Evolutionary conservation across 371 early-diverging fungal genomes (phyloP).

Genomic region (Zychaea mexicana): DNA sequence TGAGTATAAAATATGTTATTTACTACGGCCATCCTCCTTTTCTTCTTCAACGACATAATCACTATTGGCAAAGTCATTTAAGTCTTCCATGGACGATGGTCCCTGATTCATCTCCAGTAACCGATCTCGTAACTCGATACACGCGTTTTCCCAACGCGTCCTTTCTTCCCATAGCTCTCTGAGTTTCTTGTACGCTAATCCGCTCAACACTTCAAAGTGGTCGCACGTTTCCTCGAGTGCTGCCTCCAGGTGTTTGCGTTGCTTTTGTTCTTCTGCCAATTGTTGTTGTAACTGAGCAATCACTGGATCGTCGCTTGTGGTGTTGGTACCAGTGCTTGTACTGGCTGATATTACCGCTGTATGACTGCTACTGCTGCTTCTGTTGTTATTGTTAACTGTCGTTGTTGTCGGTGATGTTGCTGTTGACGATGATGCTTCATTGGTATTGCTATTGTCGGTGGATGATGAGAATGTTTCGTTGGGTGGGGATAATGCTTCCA

Average conservation of each 20-base stretch:
- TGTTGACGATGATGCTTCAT: neutral
- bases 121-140: conserved; percentile 37
- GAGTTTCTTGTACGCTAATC: conserved; percentile 58
- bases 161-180: conserved; percentile 60
- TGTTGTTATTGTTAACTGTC: neutral
- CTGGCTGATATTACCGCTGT: neutral
- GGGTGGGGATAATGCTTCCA: neutral
- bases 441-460: too few species aligned
- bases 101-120: conserved; percentile 14
- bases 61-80: conserved; percentile 7
- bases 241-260: conserved; percentile 39
- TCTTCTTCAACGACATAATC: conserved; percentile 13
- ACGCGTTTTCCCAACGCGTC: conserved; percentile 47
- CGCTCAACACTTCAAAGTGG: conserved; percentile 59
- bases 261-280: conserved; percentile 31
- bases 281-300: conserved; percentile 30
- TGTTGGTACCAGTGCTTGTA: neutral
- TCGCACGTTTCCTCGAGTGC: conserved; percentile 58
- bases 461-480: neutral
- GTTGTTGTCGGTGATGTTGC: neutral
- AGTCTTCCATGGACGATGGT: conserved; percentile 4
- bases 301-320: neutral
- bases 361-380: too few species aligned
- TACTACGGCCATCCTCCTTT: neutral
- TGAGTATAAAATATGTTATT: neutral